A percentile compares a stretch with the other conserved stretches of the same genome.
These are phyloP conservation scores for Neoarthrinium moseri DNA, from an alignment of 2,329 filamentous ascomycete species.

Conservation along the genomic window DNA sequence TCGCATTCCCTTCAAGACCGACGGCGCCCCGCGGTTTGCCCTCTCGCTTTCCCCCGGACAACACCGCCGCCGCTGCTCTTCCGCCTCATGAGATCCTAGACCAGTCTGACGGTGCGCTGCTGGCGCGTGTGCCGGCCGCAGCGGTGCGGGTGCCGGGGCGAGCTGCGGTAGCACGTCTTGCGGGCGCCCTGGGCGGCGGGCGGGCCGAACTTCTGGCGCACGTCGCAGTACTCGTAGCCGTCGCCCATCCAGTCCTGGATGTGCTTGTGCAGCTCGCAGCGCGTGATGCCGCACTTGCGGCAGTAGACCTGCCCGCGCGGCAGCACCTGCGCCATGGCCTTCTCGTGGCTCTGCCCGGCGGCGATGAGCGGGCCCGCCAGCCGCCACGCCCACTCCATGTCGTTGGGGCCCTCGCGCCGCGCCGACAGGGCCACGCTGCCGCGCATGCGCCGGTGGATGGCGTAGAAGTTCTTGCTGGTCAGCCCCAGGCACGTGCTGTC, in stretches of 20 bases:
- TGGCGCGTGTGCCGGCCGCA: slow-evolving; percentile 54
- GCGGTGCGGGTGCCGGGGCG: slow-evolving; percentile 55
- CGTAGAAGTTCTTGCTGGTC: slow-evolving; percentile 56
- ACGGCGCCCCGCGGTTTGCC: too few species aligned
- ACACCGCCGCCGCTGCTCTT: not conserved
- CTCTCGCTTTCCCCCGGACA: too few species aligned
- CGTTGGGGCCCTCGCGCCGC: slow-evolving; percentile 59
- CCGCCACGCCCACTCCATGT: slow-evolving; percentile 64
- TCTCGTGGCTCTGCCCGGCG: slow-evolving; percentile 12
- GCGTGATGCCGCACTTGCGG: slow-evolving; percentile 58
- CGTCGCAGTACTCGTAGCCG: slow-evolving; percentile 58
- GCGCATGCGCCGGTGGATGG: slow-evolving; percentile 56
- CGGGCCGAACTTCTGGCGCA: slow-evolving; percentile 56
- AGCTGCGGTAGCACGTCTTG: slow-evolving; percentile 57
- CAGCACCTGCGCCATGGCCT: slow-evolving; percentile 44
- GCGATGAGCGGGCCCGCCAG: slow-evolving; percentile 43
- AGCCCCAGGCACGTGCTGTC: slow-evolving; percentile 63
- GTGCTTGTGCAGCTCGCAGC: slow-evolving; percentile 64
- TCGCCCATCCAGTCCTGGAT: slow-evolving; percentile 59
- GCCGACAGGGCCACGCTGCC: slow-evolving; percentile 55
- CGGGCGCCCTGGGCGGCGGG: slow-evolving; percentile 45
- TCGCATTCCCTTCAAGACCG: too few species aligned
- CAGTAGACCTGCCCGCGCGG: slow-evolving; percentile 61
- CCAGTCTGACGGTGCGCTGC: slow-evolving; percentile 27
- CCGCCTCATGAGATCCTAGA: slow-evolving; percentile 12